Percentiles rank a stretch among this genome's conserved stretches.
Evolutionary conservation across 139 green algal genomes (phyloP).

Genomic region (Chlorella ohadii): DNA sequence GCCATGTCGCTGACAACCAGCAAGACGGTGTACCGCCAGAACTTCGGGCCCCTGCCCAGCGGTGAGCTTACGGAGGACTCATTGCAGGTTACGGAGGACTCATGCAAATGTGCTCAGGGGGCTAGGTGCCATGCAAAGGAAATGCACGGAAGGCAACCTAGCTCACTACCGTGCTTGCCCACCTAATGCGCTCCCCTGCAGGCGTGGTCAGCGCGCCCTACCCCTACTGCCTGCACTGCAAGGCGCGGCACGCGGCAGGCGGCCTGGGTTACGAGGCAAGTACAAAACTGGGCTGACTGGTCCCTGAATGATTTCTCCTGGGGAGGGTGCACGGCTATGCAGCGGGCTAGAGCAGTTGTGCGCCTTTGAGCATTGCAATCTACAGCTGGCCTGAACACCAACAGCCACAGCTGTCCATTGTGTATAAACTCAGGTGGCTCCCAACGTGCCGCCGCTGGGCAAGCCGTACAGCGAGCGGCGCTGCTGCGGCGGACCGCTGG

Average conservation of each 20-base stretch:
- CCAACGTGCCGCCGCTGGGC: constrained; percentile 52
- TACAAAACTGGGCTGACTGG: too few species aligned
- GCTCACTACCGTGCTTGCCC: not conserved
- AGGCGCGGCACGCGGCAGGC: constrained; percentile 53
- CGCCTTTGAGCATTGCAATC: too few species aligned
- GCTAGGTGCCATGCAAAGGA: too few species aligned
- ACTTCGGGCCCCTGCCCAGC: constrained; percentile 78
- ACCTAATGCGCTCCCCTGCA: not conserved
- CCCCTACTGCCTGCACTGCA: constrained; percentile 91
- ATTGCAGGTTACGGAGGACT: too few species aligned
- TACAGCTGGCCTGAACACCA: too few species aligned
- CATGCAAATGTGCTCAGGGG: too few species aligned
- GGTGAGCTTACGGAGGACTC: not conserved
- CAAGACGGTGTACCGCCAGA: constrained; percentile 80
- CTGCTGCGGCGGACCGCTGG: constrained; percentile 73
- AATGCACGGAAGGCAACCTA: too few species aligned
- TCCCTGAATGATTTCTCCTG: too few species aligned
- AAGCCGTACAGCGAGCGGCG: constrained; percentile 47
- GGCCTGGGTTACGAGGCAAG: constrained; percentile 50
- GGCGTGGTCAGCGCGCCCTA: constrained; percentile 72
- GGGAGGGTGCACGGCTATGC: too few species aligned
- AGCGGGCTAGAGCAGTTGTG: too few species aligned
- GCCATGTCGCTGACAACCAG: constrained; percentile 82
- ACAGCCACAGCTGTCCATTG: too few species aligned
- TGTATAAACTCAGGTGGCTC: constrained; percentile 41